A percentile compares a stretch with the other conserved stretches of the same genome.
Conservation (phyloP, 441 rosid genomes). For the Hura crepitans region DNA sequence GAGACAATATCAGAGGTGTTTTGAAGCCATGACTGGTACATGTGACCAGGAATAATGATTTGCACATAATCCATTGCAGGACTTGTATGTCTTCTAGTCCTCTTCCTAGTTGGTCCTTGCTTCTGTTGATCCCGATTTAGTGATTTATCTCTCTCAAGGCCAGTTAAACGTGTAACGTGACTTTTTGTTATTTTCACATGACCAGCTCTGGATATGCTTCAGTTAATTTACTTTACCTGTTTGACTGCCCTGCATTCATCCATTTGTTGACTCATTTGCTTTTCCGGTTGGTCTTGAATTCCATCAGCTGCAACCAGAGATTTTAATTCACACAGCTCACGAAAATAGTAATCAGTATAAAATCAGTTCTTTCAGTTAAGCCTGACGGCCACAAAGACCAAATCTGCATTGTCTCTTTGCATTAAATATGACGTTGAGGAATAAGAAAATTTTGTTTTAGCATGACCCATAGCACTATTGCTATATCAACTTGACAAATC, state of each 20-base stretch:
- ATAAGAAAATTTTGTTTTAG: too few relatives aligned
- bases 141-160: conserved; percentile 21
- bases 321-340: conserved; percentile 8
- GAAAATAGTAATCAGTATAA: too few relatives aligned
- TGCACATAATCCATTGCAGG: conserved; percentile 60
- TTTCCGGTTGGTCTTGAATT: conserved; percentile 34
- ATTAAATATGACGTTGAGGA: neutral
- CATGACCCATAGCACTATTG: too few relatives aligned
- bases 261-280: conserved; percentile 29
- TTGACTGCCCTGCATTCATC: conserved; percentile 35
- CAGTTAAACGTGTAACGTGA: conserved; percentile 4
- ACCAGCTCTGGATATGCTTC: neutral
- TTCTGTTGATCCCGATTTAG: conserved; percentile 45
- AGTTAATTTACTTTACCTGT: conserved; percentile 36
- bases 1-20: conserved; percentile 52
- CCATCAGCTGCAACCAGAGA: conserved; percentile 38
- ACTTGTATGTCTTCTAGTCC: conserved; percentile 39
- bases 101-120: conserved; percentile 41
- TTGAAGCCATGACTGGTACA: conserved; percentile 80
- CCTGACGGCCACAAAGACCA: too few relatives aligned
- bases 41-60: conserved; percentile 56
- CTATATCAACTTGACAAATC: neutral
- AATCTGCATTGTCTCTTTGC: too few relatives aligned
- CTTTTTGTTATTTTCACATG: neutral
- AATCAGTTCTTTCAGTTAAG: too few relatives aligned